These are phyloP conservation scores for Candida endomychidarum DNA, from an alignment of 805 yeast species.

Conservation along the genomic window DNA sequence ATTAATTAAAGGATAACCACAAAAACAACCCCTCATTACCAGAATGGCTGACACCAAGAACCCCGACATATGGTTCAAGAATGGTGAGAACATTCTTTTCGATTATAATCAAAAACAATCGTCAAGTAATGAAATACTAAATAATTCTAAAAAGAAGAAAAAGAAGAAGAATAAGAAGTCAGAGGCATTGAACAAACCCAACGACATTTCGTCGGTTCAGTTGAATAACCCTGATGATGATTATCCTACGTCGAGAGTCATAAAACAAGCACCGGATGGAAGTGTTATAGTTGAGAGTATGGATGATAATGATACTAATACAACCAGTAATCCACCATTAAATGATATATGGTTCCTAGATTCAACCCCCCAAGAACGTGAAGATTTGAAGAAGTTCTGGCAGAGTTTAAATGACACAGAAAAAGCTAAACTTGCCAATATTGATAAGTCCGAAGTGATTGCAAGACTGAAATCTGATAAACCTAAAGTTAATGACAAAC, in stretches of 20 bases:
- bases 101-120: conserved; percentile 17
- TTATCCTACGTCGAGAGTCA: conserved; percentile 70
- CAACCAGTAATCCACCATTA: background rate
- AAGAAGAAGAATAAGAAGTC: conserved; percentile 36
- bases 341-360: conserved; percentile 44
- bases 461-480: conserved; percentile 51
- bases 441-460: conserved; percentile 70
- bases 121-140: conserved; percentile 4
- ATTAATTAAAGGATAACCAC: no score
- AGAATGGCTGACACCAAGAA: conserved; percentile 4
- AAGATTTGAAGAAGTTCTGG: conserved; percentile 63
- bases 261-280: conserved; percentile 71
- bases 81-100: conserved; percentile 38
- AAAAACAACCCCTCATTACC: background rate
- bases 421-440: conserved; percentile 58
- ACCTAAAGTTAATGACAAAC: conserved; percentile 6
- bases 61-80: conserved; percentile 7
- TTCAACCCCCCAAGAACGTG: conserved; percentile 50
- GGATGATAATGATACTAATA: conserved; percentile 21
- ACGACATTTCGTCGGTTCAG: conserved; percentile 37
- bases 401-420: conserved; percentile 56
- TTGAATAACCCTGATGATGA: conserved; percentile 57
- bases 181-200: conserved; percentile 28
- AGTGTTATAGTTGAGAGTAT: conserved; percentile 70
- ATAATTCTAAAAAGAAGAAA: conserved; percentile 14